Base-by-base conservation (phyloP, 345 rosid genomes). In the Microcos paniculata region DNA sequence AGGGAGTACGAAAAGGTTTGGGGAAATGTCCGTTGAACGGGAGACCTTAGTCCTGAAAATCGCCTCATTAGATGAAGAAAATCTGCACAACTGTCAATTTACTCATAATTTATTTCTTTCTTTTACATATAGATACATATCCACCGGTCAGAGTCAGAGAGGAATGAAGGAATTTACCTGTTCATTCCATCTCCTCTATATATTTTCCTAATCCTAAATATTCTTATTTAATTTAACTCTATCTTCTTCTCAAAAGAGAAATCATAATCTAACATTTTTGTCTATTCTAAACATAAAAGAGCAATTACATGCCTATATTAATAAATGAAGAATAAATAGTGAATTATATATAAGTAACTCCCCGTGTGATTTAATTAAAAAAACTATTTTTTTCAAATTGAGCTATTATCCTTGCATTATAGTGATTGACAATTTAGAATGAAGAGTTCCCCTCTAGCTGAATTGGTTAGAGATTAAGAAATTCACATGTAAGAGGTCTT, bases 21-120 rank as follows among this genome's bases (percentile, higher is more conserved):
- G 87, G 84, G 82, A 77, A 74, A 78, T 88, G 93, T 90, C 87
- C 81, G 88, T 87, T 87, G 91, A 88, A 87, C 72, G 84, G 91
- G 90, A 85, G 84, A 90, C 94, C 90, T 83, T 72, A 73, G 78
- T 78, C 94, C 91, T 69, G 61, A 83, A 77, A 73, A 69, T 84
- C 85, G 90, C 88, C 91, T 82, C 78, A 80, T 79, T 80, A 80
- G 77, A 76, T 88, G 85, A 88, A 81, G 76, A 76, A 87, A 87
- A 72, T 83, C 82, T 77, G 85, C 86, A 62, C 23, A 58, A 77
- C 84, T 84, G 84, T 78, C 87, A 83, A 82, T n/a, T 85, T 78
- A 68, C 57, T 24, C 18, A 12, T 14, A 62, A 10, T 8, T 62
- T 18, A 6, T 38, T 33, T 31, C 3, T 5, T 18, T 33, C 2